Evolutionary conservation across 306 rosid genomes (phyloP), one percentile per base, ranked within the genome.

Genomic region (Urtica urens): DNA sequence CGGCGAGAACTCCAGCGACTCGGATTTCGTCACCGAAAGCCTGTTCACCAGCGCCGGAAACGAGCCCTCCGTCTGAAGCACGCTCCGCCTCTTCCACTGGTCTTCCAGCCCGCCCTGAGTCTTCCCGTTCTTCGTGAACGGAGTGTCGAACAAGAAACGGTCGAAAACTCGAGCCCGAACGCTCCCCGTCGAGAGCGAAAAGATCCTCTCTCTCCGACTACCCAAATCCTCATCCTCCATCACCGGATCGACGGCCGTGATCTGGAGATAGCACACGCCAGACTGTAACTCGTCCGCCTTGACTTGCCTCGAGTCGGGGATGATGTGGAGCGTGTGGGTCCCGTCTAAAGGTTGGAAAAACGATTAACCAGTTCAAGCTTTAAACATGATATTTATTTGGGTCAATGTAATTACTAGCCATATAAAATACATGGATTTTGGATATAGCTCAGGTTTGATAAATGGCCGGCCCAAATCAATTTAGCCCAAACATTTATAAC

Each of bases 181-280:
- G 42, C 92, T 77, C 46, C 97, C 97, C 3, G 95, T 85, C 39
- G 97, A 90, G 54, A 90, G 82, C 55, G 95, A 90, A 23, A 90
- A 77, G 53, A 90, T 81, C 64, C 97, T 81, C 63, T 90, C 95
- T 57, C 94, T 77, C 70, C 95, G 72, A 39, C 97, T 90, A 50
- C 95, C 97, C 73, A 90, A 72, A 77, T 90, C 97, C 62, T 90
- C 97, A 41, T 84, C 95, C 61, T 90, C 97, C 90, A 90, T 83
- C 37, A 90, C 97, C 14, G 97, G 69, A 73, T 90, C 97, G 64
- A 90, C 97, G 0, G 97, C 97, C 18, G 97, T 84, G 46, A 90
- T 90, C 71, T 90, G 97, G 58, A 90, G 79, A 72, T 90, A 84
- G 75, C 95, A 90, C 42, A 71, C 94, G 25, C 97, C 97, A 52